A percentile compares a stretch with the other conserved stretches of the same genome.
phyloP scores from a whole-genome alignment of 2,329 filamentous ascomycete species.

The Chrysoporthe cubensis region DNA sequence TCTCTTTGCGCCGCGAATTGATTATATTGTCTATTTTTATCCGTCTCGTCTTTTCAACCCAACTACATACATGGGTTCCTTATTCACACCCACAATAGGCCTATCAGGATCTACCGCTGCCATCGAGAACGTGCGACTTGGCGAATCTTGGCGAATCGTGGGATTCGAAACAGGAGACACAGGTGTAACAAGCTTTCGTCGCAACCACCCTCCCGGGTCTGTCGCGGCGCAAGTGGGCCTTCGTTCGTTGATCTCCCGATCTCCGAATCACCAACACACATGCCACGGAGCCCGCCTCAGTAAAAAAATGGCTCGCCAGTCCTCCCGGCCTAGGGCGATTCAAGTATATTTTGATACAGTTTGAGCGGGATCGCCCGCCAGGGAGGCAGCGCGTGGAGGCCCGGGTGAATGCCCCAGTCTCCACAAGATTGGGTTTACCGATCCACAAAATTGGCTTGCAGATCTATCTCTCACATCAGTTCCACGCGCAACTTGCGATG shows the following conservation, averaged over 20 bases:
- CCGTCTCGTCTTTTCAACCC: neutral
- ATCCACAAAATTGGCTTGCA: slow-evolving; percentile 2
- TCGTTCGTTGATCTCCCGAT: neutral
- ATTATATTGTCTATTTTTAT: neutral
- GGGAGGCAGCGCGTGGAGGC: neutral
- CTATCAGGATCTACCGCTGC: no score
- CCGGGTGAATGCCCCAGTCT: neutral
- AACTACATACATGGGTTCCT: neutral
- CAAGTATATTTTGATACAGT: no score
- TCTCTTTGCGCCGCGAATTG: neutral
- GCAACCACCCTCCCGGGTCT: neutral
- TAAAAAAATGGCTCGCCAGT: neutral
- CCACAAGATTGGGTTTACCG: neutral
- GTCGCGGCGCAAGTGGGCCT: neutral
- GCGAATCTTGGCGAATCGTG: neutral
- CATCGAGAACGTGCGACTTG: neutral
- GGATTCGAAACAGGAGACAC: neutral
- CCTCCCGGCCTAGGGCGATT: neutral
- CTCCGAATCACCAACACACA: neutral
- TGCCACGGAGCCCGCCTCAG: neutral
- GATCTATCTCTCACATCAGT: neutral
- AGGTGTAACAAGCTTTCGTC: neutral
- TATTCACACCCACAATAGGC: neutral
- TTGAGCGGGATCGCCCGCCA: neutral
- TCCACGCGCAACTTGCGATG: neutral